Evolutionary conservation across 73 alveolate genomes (phyloP).

Genomic region (Durusdinium trenchii): DNA sequence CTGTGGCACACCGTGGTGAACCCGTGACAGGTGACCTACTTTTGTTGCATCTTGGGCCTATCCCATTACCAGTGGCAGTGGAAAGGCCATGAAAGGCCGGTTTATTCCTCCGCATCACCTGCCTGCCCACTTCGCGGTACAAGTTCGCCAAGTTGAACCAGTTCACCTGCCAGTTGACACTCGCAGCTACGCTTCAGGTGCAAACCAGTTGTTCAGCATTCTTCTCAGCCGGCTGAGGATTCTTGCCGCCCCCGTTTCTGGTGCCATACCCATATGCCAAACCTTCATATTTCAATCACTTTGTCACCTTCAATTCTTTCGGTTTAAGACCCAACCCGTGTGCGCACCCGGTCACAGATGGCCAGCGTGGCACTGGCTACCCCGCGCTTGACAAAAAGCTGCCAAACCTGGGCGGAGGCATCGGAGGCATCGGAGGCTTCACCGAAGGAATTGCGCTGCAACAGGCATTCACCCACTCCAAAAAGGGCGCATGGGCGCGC

Average conservation of each 20-base stretch:
- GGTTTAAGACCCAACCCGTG: too few relatives aligned
- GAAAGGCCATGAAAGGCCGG: neutral
- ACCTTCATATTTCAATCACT: neutral
- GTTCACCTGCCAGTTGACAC: conserved; percentile 35
- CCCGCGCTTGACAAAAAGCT: conserved; percentile 82
- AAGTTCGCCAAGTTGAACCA: conserved; percentile 49
- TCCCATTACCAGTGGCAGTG: too few relatives aligned
- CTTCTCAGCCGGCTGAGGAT: neutral
- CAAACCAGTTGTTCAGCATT: neutral
- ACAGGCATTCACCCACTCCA: neutral
- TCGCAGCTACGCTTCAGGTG: neutral
- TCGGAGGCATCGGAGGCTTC: too few relatives aligned
- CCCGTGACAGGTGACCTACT: too few relatives aligned
- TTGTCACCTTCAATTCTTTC: too few relatives aligned
- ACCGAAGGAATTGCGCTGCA: too few relatives aligned
- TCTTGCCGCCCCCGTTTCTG: neutral
- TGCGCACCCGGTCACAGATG: conserved; percentile 63
- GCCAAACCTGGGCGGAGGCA: conserved; percentile 87
- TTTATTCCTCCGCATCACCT: neutral
- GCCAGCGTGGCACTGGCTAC: conserved; percentile 90
- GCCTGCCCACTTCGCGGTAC: conserved; percentile 69
- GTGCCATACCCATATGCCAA: too few relatives aligned
- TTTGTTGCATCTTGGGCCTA: too few relatives aligned
- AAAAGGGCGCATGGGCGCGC: neutral
- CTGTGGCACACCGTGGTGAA: neutral